Percentiles rank a stretch among this genome's conserved stretches.
phyloP scores from a whole-genome alignment of 306 rosid species.

The Parietaria judaica region DNA sequence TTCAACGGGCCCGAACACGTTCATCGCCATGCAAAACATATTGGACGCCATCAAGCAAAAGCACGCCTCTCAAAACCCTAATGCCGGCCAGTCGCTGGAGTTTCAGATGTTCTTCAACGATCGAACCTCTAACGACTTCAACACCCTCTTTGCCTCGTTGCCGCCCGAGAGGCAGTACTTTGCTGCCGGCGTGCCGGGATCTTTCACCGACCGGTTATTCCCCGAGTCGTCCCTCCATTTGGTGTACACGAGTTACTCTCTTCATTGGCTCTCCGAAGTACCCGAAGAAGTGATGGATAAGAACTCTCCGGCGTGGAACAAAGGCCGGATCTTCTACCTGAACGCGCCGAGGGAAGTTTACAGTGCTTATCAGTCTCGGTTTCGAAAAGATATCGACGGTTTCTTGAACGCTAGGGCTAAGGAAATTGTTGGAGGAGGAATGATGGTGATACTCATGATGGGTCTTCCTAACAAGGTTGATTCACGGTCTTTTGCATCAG shows the following conservation, averaged over 20 bases:
- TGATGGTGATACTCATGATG: constrained; percentile 29
- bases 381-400: constrained; percentile 13
- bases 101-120: constrained; percentile 42
- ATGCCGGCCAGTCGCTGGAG: too few relatives aligned
- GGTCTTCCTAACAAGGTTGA: constrained; percentile 28
- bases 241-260: constrained; percentile 12
- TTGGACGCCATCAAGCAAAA: constrained; percentile 29
- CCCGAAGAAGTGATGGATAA: constrained; percentile 22
- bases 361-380: constrained; percentile 31
- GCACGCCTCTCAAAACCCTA: constrained; percentile 16
- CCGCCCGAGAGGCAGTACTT: constrained; percentile 26
- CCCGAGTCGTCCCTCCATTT: constrained; percentile 36
- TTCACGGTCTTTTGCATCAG: too few relatives aligned
- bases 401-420: too few relatives aligned
- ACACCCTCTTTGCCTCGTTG: constrained; percentile 29
- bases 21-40: constrained; percentile 11
- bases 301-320: constrained; percentile 27
- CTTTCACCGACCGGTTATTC: constrained; percentile 27
- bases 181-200: constrained; percentile 36
- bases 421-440: constrained; percentile 37
- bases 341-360: constrained; percentile 28
- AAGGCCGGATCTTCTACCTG: constrained; percentile 34
- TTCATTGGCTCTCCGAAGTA: constrained; percentile 32
- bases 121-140: constrained; percentile 32
- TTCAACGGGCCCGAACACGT: constrained; percentile 42